Evolutionary conservation across 768 basidiomycete species (phyloP), one percentile per base, ranked within the genome.

Genomic region (Amyloporia xantha): DNA sequence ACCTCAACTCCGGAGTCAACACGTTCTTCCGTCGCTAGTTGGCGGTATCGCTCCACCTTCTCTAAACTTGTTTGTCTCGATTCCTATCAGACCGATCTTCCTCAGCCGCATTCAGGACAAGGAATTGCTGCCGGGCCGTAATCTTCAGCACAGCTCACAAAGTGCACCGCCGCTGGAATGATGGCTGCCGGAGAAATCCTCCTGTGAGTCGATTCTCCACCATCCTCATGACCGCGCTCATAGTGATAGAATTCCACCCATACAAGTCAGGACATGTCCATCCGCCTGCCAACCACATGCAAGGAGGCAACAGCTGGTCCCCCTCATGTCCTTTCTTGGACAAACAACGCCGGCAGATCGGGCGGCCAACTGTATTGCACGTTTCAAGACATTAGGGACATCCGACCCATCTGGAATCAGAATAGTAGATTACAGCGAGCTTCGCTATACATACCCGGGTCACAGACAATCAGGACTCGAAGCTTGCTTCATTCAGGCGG

Each of bases 21-120:
- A 15, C 15, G 15, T 33, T 33, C 30, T 33, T 33, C 30, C 30
- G 30, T 33, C 30, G 30, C 30, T 33, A 33, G 33, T 48, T 17
- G 38, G 41, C n/a, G 36, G 47, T 39, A 23, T 23, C 21, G 19
- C 47, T 25, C 47, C 27, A 40, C 19, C 2, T 41, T 37, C 10
- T 27, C 17, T 40, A 47, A 37, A 23, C 46, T 33, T n/a, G 41
- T 48, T 36, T 41, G 25, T 33, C 4, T 48, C 27, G 24, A 7
- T 45, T 36, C 28, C 44, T 36, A 45, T 45, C 33, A 45, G 44
- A 33, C 24, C 33, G 44, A 45, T 45, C 44, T 25, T 45, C 9
- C 15, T 33, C 17, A 9, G 12, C 38, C 38, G 9, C 38, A 15
- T 20, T 13, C 38, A 39, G 7, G 17, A 39, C 9, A 39, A 35